Percentiles rank a stretch among this genome's conserved stretches.
Conservation (phyloP, 139 green algal genomes). For the Axilococcus clingmanii region DNA sequence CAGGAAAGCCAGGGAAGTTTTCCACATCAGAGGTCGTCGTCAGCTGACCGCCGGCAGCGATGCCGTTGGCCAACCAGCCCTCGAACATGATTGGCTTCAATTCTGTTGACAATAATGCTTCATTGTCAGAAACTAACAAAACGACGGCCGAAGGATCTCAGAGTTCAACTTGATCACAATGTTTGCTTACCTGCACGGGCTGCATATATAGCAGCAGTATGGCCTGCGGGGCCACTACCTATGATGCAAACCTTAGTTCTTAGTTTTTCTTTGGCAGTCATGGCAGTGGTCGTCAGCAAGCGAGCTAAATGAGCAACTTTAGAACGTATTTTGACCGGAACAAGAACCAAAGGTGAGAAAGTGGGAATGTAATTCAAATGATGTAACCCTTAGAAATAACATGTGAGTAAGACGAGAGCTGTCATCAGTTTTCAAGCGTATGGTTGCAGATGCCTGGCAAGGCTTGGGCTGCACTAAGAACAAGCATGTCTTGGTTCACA, state of each 20-base stretch:
- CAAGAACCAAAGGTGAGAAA: not conserved
- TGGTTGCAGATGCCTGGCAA: no score
- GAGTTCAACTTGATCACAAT: not conserved
- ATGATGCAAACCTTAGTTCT: conserved; percentile 70
- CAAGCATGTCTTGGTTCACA: no score
- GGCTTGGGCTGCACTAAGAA: no score
- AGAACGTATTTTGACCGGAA: not conserved
- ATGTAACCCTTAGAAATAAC: no score
- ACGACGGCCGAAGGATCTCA: not conserved
- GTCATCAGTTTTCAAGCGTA: no score
- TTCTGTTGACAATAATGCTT: conserved; percentile 33
- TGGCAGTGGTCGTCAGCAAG: conserved; percentile 3
- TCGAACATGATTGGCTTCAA: conserved; percentile 78
- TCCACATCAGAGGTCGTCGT: conserved; percentile 93
- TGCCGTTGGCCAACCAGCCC: conserved; percentile 77
- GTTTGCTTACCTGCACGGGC: conserved; percentile 27
- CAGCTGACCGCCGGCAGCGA: conserved; percentile 87
- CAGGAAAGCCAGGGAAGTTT: conserved; percentile 94
- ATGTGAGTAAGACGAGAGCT: no score
- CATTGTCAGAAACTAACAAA: not conserved
- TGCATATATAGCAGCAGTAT: conserved; percentile 69
- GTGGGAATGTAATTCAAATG: conserved; percentile 3
- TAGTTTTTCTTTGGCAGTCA: conserved; percentile 22
- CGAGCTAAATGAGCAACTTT: conserved; percentile 6
- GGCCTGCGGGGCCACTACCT: conserved; percentile 69